Percentiles rank a stretch among this genome's conserved stretches.
Conservation (phyloP, 1,139 yeast species). For the Zygoascus meyerae region DNA sequence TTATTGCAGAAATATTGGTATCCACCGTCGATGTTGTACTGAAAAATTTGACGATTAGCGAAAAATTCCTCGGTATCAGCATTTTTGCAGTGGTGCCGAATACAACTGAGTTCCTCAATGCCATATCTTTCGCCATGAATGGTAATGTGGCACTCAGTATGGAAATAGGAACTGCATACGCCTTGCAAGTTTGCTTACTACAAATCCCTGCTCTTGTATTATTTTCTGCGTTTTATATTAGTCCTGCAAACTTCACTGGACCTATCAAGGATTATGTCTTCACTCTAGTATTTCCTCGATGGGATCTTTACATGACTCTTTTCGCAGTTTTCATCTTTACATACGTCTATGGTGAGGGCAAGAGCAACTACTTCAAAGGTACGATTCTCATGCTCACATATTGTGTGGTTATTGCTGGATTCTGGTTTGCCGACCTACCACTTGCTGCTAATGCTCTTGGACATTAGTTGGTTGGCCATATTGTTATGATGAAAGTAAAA, state of each 20-base stretch:
- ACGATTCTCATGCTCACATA: slow-evolving; percentile 79
- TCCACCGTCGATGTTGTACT: slow-evolving; percentile 90
- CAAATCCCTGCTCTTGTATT: slow-evolving; percentile 90
- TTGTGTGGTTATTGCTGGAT: slow-evolving; percentile 71
- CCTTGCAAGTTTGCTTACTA: slow-evolving; percentile 88
- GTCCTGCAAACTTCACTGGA: slow-evolving; percentile 22
- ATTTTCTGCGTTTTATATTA: slow-evolving; percentile 52
- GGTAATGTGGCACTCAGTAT: slow-evolving; percentile 88
- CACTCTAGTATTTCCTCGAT: slow-evolving; percentile 83
- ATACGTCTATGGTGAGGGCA: slow-evolving; percentile 94
- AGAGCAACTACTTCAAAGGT: slow-evolving; percentile 93
- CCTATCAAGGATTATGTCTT: slow-evolving; percentile 48
- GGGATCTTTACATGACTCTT: slow-evolving; percentile 88
- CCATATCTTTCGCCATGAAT: slow-evolving; percentile 91
- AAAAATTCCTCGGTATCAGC: slow-evolving; percentile 87
- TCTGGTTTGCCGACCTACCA: slow-evolving; percentile 51
- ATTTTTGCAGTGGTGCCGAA: slow-evolving; percentile 95
- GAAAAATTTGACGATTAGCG: slow-evolving; percentile 67
- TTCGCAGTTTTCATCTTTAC: slow-evolving; percentile 86
- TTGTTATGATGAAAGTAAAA: too few relatives aligned
- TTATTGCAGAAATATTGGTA: slow-evolving; percentile 91
- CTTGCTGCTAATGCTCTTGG: background rate
- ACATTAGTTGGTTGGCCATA: too few relatives aligned
- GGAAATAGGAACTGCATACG: slow-evolving; percentile 98
- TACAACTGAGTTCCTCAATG: slow-evolving; percentile 94